phyloP scores from a whole-genome alignment of 805 yeast genomes.

The Saturnispora kantuleensis region DNA sequence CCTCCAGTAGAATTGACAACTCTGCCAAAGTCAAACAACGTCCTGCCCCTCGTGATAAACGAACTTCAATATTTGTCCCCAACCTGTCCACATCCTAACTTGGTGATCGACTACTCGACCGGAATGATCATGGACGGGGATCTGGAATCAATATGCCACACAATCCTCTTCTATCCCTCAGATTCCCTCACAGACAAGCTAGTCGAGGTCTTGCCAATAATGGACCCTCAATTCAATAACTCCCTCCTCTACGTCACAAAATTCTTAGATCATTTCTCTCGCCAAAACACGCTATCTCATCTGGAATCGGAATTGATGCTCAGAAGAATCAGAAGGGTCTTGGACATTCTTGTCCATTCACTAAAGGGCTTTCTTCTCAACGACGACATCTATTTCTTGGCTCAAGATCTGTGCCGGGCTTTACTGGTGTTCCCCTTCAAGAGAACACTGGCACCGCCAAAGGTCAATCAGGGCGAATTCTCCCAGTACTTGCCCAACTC shows the following conservation, averaged over 20 bases:
- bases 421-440: neutral
- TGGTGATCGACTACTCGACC: conserved; percentile 39
- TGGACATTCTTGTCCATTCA: conserved; percentile 29
- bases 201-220: conserved; percentile 45
- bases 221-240: conserved; percentile 38
- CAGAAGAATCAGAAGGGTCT: conserved; percentile 7
- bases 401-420: neutral
- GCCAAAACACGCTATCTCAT: conserved; percentile 5
- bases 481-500: conserved; percentile 2
- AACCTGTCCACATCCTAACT: conserved; percentile 52
- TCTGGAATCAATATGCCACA: conserved; percentile 68
- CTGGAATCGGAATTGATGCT: conserved; percentile 10
- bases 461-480: neutral
- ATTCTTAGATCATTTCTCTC: conserved; percentile 14
- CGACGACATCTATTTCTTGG: conserved; percentile 35
- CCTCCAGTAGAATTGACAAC: no score
- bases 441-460: conserved; percentile 5
- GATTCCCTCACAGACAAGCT: conserved; percentile 30
- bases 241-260: conserved; percentile 34
- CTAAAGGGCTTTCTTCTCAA: conserved; percentile 67
- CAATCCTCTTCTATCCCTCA: conserved; percentile 46
- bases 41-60: neutral
- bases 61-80: conserved; percentile 23
- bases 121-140: conserved; percentile 42
- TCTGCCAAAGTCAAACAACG: no score